A percentile compares a stretch with the other conserved stretches of the same genome.
These are phyloP conservation scores for Plectosphaerella cucumerina DNA, from an alignment of 2,329 filamentous ascomycete genomes.

Conservation along the genomic window DNA sequence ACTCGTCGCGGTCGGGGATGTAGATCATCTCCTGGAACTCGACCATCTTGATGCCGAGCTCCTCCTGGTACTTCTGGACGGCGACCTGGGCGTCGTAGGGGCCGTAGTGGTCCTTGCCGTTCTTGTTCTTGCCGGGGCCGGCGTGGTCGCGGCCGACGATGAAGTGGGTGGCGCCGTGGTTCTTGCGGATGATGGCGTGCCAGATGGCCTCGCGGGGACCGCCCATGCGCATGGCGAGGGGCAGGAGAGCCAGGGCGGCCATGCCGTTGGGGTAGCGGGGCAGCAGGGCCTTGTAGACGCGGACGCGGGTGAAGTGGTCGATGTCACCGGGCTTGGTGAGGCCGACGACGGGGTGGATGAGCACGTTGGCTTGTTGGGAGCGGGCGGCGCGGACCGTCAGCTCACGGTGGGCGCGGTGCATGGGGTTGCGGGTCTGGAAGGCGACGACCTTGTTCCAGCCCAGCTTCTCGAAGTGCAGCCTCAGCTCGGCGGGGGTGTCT, in stretches of 20 bases:
- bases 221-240: slow-evolving; percentile 98
- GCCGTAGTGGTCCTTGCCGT: slow-evolving; percentile 95
- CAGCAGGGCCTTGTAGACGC: slow-evolving; percentile 95
- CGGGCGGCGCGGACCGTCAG: slow-evolving; percentile 95
- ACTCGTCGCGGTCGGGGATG: slow-evolving; percentile 94
- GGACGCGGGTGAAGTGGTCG: slow-evolving; percentile 98
- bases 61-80: slow-evolving; percentile 92
- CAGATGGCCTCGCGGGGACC: slow-evolving; percentile 97
- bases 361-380: slow-evolving; percentile 93
- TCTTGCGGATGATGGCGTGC: slow-evolving; percentile 99
- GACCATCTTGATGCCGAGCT: slow-evolving; percentile 98
- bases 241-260: slow-evolving; percentile 92
- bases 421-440: slow-evolving; percentile 98
- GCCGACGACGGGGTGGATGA: slow-evolving; percentile 98
- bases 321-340: slow-evolving; percentile 99
- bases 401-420: slow-evolving; percentile 98
- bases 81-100: slow-evolving; percentile 96
- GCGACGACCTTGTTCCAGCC: slow-evolving; percentile 97
- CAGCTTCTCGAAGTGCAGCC: slow-evolving; percentile 97
- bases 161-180: slow-evolving; percentile 98
- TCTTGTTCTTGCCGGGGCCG: slow-evolving; percentile 96
- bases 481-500: slow-evolving; percentile 92
- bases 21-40: slow-evolving; percentile 99
- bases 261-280: slow-evolving; percentile 98
- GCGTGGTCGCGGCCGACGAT: slow-evolving; percentile 98